These are phyloP conservation scores for Fagopyrum tataricum DNA, from an alignment of 148 eudicot genomes.

Conservation along the genomic window DNA sequence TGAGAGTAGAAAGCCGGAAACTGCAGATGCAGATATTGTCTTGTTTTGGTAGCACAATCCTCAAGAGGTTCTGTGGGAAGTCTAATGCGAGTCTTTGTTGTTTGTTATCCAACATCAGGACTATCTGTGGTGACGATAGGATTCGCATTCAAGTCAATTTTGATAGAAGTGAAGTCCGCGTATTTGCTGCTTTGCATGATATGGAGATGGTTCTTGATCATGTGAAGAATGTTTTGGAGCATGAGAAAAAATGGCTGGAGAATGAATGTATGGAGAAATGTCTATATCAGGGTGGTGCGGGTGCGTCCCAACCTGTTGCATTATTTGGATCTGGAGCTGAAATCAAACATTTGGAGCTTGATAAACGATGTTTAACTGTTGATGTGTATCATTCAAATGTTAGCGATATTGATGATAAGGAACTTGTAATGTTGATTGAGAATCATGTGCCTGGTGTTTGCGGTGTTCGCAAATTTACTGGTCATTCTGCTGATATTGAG, in stretches of 20 bases:
- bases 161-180: slow-evolving; percentile 44
- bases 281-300: slow-evolving; percentile 61
- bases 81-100: slow-evolving; percentile 30
- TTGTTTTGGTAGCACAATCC: slow-evolving; percentile 49
- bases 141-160: slow-evolving; percentile 58
- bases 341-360: slow-evolving; percentile 87
- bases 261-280: slow-evolving; percentile 80
- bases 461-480: slow-evolving; percentile 42
- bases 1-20: slow-evolving; percentile 41
- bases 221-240: slow-evolving; percentile 39
- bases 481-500: slow-evolving; percentile 30
- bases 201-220: slow-evolving; percentile 39
- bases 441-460: slow-evolving; percentile 45
- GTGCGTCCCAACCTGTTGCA: slow-evolving; percentile 57
- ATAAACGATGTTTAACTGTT: slow-evolving; percentile 69
- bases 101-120: slow-evolving; percentile 44
- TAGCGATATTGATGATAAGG: slow-evolving; percentile 55
- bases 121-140: slow-evolving; percentile 47
- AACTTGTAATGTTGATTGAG: slow-evolving; percentile 56
- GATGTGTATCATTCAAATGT: slow-evolving; percentile 48
- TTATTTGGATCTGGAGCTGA: slow-evolving; percentile 89
- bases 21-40: slow-evolving; percentile 40
- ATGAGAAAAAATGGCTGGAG: slow-evolving; percentile 47
- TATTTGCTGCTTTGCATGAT: slow-evolving; percentile 48
- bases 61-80: slow-evolving; percentile 83